Conservation (phyloP, 1,284 basidiomycete genomes). For the Pascua guehoae region DNA sequence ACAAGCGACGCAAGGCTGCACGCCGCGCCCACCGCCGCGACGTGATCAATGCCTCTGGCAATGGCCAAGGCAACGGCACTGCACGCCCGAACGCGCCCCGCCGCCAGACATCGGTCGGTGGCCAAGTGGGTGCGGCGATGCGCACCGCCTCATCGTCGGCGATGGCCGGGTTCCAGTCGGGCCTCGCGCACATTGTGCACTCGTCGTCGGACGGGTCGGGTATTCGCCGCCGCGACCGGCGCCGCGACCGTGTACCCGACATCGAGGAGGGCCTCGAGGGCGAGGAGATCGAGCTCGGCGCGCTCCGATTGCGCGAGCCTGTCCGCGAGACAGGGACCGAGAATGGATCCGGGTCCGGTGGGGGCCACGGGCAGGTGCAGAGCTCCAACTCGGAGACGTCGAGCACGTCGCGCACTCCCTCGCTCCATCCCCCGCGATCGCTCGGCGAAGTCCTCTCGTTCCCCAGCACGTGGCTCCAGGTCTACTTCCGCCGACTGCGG, state of each 20-base stretch:
- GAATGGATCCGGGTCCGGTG: slow-evolving; percentile 6
- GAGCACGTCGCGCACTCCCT: slow-evolving; percentile 43
- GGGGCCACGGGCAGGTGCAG: slow-evolving; percentile 4
- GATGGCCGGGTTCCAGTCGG: slow-evolving; percentile 9
- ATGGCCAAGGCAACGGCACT: background rate
- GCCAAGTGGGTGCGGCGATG: background rate
- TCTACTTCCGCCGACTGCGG: slow-evolving; percentile 43
- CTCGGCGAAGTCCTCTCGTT: slow-evolving; percentile 37
- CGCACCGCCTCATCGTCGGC: slow-evolving; percentile 10
- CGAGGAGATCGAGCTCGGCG: slow-evolving; percentile 16
- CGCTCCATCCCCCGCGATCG: slow-evolving; percentile 35
- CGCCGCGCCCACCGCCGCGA: slow-evolving; percentile 12
- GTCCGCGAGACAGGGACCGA: background rate
- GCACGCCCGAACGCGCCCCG: background rate
- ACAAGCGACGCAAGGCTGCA: slow-evolving; percentile 37
- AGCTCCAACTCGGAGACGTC: slow-evolving; percentile 41
- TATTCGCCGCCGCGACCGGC: background rate
- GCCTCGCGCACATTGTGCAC: slow-evolving; percentile 6
- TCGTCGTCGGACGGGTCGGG: background rate
- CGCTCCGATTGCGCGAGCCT: slow-evolving; percentile 12
- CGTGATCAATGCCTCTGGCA: slow-evolving; percentile 19
- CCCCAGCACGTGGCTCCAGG: slow-evolving; percentile 42
- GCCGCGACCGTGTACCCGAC: slow-evolving; percentile 6
- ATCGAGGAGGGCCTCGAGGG: slow-evolving; percentile 21
- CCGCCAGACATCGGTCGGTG: slow-evolving; percentile 3